These are phyloP conservation scores for Falciphora oryzae DNA, from an alignment of 2,329 filamentous ascomycete species.

Conservation along the genomic window DNA sequence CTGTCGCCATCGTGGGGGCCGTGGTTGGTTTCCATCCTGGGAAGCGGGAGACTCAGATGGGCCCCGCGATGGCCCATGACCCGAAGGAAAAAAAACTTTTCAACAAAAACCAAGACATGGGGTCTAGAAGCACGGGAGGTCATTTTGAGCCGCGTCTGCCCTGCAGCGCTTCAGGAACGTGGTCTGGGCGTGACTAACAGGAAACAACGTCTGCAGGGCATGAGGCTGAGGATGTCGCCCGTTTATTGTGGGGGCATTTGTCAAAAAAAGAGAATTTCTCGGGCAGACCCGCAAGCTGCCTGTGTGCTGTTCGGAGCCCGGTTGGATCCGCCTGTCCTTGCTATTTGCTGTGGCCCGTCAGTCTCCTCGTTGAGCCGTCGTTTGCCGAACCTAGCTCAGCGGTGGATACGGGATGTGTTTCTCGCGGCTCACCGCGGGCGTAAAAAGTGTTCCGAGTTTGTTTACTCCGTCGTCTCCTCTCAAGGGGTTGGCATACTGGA, in stretches of 20 bases:
- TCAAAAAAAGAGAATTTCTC: not conserved
- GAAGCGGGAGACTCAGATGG: not conserved
- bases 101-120: not conserved
- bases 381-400: not conserved
- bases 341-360: not conserved
- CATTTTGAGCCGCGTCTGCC: not conserved
- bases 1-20: not conserved
- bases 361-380: not conserved
- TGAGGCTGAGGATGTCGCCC: not conserved
- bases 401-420: not conserved
- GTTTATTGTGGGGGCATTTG: conserved; percentile 3
- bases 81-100: not conserved
- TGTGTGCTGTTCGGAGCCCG: not conserved
- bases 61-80: too few relatives aligned
- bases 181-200: not conserved
- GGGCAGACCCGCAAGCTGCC: not conserved
- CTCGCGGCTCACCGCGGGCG: not conserved
- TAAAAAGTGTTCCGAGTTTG: not conserved
- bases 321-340: too few relatives aligned
- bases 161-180: not conserved
- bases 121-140: not conserved
- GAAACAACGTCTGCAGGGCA: conserved; percentile 1
- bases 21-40: not conserved
- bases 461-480: not conserved
- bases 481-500: too few relatives aligned